These are phyloP conservation scores for Jaenimonas drosophilae DNA, from an alignment of 208 protist genomes.

Conservation along the genomic window DNA sequence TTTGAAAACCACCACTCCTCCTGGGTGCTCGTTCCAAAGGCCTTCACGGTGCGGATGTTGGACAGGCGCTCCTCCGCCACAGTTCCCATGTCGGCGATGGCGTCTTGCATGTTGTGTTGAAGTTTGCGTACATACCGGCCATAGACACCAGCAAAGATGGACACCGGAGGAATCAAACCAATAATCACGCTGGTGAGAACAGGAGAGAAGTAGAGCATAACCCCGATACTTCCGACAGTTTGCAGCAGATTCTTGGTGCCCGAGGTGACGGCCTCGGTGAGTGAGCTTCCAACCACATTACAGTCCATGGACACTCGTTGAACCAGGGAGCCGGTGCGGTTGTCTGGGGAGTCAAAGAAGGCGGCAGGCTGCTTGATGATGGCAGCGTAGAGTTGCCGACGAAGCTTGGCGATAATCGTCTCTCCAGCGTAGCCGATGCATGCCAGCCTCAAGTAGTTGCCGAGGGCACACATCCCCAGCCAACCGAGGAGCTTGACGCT, in stretches of 20 bases:
- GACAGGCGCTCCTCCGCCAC: slow-evolving; percentile 77
- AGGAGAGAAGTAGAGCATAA: slow-evolving; percentile 88
- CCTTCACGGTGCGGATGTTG: slow-evolving; percentile 72
- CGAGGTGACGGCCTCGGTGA: slow-evolving; percentile 69
- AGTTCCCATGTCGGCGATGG: slow-evolving; percentile 62
- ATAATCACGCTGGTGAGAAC: slow-evolving; percentile 70
- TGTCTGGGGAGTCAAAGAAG: slow-evolving; percentile 76
- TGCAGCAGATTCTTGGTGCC: slow-evolving; percentile 81
- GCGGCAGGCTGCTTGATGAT: slow-evolving; percentile 54
- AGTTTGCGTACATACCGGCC: slow-evolving; percentile 68
- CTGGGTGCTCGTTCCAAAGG: slow-evolving; percentile 59
- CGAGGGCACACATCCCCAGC: slow-evolving; percentile 55
- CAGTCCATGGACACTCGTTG: slow-evolving; percentile 85
- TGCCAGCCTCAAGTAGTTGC: slow-evolving; percentile 61
- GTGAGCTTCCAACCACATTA: slow-evolving; percentile 70
- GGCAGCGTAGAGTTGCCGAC: slow-evolving; percentile 43
- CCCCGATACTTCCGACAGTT: slow-evolving; percentile 59
- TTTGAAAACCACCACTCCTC: slow-evolving; percentile 66
- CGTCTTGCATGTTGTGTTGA: slow-evolving; percentile 74
- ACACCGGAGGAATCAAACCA: slow-evolving; percentile 73
- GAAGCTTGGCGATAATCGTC: slow-evolving; percentile 61
- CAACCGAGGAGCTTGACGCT: slow-evolving; percentile 70
- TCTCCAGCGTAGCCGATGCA: slow-evolving; percentile 72
- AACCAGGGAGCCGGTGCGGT: slow-evolving; percentile 64
- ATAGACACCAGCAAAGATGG: slow-evolving; percentile 76